Evolutionary conservation across 2,329 filamentous ascomycete species (phyloP).

Genomic region (Eutypa lata): DNA sequence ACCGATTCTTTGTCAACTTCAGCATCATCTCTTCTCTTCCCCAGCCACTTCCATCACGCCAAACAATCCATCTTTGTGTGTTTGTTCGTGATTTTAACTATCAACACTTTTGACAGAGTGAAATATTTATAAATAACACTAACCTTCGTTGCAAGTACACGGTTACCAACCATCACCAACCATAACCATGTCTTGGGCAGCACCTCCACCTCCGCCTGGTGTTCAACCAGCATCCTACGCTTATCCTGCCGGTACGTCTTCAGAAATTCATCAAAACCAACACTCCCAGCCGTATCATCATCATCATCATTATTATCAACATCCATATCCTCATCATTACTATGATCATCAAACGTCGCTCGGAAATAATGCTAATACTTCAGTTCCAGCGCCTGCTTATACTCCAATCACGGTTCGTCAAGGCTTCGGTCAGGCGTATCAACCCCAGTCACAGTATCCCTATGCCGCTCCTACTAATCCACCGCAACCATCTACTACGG

Average conservation of each 20-base stretch:
- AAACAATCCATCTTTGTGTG: background rate
- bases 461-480: constrained; percentile 31
- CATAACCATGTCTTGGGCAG: constrained; percentile 29
- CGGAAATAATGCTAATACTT: constrained; percentile 23
- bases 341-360: constrained; percentile 8
- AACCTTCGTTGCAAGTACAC: background rate
- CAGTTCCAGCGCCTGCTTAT: constrained; percentile 36
- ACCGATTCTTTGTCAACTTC: background rate
- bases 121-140: background rate
- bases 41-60: background rate
- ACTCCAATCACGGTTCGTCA: constrained; percentile 42
- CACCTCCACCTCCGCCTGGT: constrained; percentile 22
- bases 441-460: constrained; percentile 26
- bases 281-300: constrained; percentile 17
- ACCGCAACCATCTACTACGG: constrained; percentile 24
- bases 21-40: background rate
- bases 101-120: background rate
- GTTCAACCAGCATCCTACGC: constrained; percentile 22
- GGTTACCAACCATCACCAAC: constrained; percentile 6
- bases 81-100: background rate
- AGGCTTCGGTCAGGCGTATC: constrained; percentile 30
- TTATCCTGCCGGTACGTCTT: constrained; percentile 14
- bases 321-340: background rate
- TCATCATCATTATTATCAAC: background rate
- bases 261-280: background rate